Evolutionary conservation across 768 basidiomycete species (phyloP).

Genomic region (Amanita brunnescens): DNA sequence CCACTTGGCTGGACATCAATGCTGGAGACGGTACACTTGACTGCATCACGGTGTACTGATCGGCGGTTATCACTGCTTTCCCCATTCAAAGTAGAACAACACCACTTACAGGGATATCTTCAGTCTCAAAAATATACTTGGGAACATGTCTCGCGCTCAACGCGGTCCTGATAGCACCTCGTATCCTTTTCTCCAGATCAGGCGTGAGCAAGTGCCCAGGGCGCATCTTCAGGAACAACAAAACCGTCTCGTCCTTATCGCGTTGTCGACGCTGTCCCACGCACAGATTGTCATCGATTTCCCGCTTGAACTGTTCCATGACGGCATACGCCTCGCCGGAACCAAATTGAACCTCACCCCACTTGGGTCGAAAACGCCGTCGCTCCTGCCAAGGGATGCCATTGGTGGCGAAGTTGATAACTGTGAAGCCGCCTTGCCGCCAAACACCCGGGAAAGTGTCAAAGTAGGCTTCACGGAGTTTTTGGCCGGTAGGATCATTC

Average conservation of each 20-base stretch:
- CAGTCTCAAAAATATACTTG: slow-evolving; percentile 49
- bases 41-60: slow-evolving; percentile 62
- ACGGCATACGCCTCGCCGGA: slow-evolving; percentile 77
- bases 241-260: slow-evolving; percentile 65
- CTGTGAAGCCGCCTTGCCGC: slow-evolving; percentile 65
- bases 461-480: slow-evolving; percentile 58
- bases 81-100: slow-evolving; percentile 24
- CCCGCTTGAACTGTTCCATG: slow-evolving; percentile 42
- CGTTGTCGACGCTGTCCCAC: slow-evolving; percentile 58
- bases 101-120: slow-evolving; percentile 58
- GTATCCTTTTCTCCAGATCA: slow-evolving; percentile 39
- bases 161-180: slow-evolving; percentile 43
- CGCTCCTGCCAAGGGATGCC: slow-evolving; percentile 58
- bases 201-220: slow-evolving; percentile 34
- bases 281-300: slow-evolving; percentile 62
- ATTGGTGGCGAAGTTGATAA: slow-evolving; percentile 51
- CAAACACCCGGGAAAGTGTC: slow-evolving; percentile 59
- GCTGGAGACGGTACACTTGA: slow-evolving; percentile 5
- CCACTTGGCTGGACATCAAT: slow-evolving; percentile 28
- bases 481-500: slow-evolving; percentile 53
- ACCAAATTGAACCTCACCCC: slow-evolving; percentile 80
- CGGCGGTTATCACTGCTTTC: slow-evolving; percentile 30
- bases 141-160: slow-evolving; percentile 75
- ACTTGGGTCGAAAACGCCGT: slow-evolving; percentile 71
- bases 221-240: slow-evolving; percentile 66